These are phyloP conservation scores for Pterula multifida DNA, from an alignment of 1,284 basidiomycete species.

Conservation along the genomic window DNA sequence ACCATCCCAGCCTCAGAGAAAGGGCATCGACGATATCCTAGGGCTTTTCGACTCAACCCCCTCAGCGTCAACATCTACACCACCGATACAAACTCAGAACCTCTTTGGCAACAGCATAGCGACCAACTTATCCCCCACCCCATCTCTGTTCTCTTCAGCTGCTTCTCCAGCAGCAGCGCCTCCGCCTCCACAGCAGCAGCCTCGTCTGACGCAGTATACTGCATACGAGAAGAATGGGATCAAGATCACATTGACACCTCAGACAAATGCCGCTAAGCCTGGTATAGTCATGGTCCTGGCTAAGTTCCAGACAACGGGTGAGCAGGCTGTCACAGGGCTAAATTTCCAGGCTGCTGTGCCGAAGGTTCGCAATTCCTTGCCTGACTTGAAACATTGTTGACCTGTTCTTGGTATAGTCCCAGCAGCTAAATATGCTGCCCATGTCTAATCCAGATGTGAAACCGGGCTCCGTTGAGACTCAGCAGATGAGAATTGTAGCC, in stretches of 20 bases:
- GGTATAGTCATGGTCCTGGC: constrained; percentile 88
- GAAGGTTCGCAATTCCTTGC: constrained; percentile 42
- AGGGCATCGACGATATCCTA: constrained; percentile 82
- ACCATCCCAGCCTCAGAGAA: constrained; percentile 27
- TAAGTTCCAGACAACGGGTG: constrained; percentile 66
- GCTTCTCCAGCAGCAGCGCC: constrained; percentile 21
- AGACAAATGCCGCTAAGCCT: constrained; percentile 65
- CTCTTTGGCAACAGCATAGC: constrained; percentile 10
- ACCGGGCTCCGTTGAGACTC: constrained; percentile 80
- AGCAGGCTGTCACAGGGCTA: constrained; percentile 42
- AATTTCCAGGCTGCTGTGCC: constrained; percentile 98
- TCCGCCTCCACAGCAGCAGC: constrained; percentile 31
- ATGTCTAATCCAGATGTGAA: constrained; percentile 81
- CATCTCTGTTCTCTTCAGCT: constrained; percentile 24
- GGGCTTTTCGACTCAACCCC: constrained; percentile 60
- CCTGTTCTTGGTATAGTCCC: constrained; percentile 48
- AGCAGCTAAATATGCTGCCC: constrained; percentile 96
- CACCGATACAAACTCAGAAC: constrained; percentile 10
- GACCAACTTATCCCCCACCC: constrained; percentile 20
- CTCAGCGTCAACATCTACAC: constrained; percentile 22
- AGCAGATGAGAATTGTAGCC: constrained; percentile 88
- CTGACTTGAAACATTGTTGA: constrained; percentile 3
- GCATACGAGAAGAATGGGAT: constrained; percentile 91
- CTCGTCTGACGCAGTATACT: constrained; percentile 60
- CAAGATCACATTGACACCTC: constrained; percentile 82